These are phyloP conservation scores for Fusarium sp. DNA, from an alignment of 2,329 filamentous ascomycete species.

Conservation along the genomic window DNA sequence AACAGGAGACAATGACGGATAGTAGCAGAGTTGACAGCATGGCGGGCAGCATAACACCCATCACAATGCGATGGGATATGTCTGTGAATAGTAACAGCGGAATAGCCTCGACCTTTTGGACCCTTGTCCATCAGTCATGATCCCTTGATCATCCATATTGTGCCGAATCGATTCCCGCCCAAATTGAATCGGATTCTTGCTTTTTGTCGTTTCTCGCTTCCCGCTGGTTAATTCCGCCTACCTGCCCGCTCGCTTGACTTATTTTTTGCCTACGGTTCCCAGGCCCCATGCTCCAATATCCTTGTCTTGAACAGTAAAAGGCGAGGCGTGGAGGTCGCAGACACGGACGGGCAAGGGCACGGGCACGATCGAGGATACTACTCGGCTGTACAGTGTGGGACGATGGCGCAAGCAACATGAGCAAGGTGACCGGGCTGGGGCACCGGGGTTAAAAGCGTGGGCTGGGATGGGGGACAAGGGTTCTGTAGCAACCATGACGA, in stretches of 20 bases:
- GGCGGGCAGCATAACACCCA: conserved; percentile 26
- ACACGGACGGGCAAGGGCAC: conserved; percentile 46
- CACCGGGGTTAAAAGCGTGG: conserved; percentile 42
- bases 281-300: conserved; percentile 25
- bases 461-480: conserved; percentile 43
- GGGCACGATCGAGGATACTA: conserved; percentile 47
- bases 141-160: conserved; percentile 34
- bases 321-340: conserved; percentile 47
- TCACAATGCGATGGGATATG: conserved; percentile 28
- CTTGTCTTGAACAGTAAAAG: conserved; percentile 46
- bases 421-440: conserved; percentile 46
- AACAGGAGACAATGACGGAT: conserved; percentile 26
- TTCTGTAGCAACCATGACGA: conserved; percentile 47
- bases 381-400: conserved; percentile 52
- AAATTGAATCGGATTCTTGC: conserved; percentile 34
- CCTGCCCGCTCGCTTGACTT: conserved; percentile 24
- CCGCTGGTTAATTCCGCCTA: conserved; percentile 31
- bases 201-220: conserved; percentile 8
- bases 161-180: conserved; percentile 37
- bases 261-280: conserved; percentile 28
- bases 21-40: conserved; percentile 13
- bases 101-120: conserved; percentile 25
- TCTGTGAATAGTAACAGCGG: conserved; percentile 22
- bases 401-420: conserved; percentile 49
- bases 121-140: conserved; percentile 28